phyloP scores from a whole-genome alignment of 1,139 yeast genomes.

The Kazachstania sp. region DNA sequence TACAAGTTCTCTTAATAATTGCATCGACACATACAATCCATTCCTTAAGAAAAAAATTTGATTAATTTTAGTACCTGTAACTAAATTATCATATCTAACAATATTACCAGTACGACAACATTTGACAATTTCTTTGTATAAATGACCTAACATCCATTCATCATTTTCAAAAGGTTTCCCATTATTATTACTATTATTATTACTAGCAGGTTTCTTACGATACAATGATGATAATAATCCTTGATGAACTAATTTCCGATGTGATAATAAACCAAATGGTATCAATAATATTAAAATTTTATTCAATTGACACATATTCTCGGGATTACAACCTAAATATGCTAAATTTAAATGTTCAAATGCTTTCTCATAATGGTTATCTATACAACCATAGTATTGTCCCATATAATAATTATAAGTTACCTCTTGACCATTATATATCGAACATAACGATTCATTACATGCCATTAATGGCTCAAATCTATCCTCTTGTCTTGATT shows the following conservation, averaged over 20 bases:
- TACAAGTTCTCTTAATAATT: slow-evolving; percentile 45
- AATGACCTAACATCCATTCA: not conserved
- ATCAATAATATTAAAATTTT: slow-evolving; percentile 43
- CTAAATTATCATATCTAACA: slow-evolving; percentile 37
- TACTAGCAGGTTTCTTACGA: not conserved
- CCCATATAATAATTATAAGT: slow-evolving; percentile 25
- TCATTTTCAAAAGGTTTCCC: not conserved
- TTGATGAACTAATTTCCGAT: slow-evolving; percentile 27
- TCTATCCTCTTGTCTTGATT: slow-evolving; percentile 11
- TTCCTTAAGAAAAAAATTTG: slow-evolving; percentile 48
- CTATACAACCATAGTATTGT: slow-evolving; percentile 26
- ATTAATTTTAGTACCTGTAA: slow-evolving; percentile 31
- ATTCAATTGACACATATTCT: slow-evolving; percentile 29
- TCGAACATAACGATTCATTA: slow-evolving; percentile 26
- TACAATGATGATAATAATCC: not conserved
- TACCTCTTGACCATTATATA: slow-evolving; percentile 13
- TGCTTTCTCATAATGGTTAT: slow-evolving; percentile 17
- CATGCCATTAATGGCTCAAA: slow-evolving; percentile 34
- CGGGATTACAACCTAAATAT: slow-evolving; percentile 31
- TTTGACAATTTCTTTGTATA: slow-evolving; percentile 45
- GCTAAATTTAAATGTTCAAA: slow-evolving; percentile 18
- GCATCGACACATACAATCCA: slow-evolving; percentile 56
- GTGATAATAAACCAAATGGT: slow-evolving; percentile 45
- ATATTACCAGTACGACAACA: slow-evolving; percentile 52
- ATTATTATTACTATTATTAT: too few species aligned